phyloP scores from a whole-genome alignment of 176 grass and related monocot genomes.

The Poa annua region DNA sequence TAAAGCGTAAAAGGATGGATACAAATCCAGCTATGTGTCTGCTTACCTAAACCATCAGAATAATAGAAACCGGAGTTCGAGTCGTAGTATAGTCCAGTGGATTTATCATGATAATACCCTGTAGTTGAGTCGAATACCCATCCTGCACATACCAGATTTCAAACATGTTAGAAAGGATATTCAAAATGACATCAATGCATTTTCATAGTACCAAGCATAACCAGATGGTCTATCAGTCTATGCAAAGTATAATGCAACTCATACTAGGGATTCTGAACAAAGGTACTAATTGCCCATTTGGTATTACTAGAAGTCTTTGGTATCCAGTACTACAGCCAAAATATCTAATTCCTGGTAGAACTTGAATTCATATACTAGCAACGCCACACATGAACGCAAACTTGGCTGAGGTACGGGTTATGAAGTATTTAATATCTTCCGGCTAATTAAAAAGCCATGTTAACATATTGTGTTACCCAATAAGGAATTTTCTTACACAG shows the following conservation, averaged over 20 bases:
- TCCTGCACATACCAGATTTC: conserved; percentile 50
- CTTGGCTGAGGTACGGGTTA: too few species aligned
- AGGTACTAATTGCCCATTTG: neutral
- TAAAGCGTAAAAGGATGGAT: neutral
- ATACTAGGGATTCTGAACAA: neutral
- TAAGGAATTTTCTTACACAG: neutral
- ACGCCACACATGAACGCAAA: too few species aligned
- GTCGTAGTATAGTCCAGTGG: conserved; percentile 70
- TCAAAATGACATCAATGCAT: neutral
- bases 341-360: conserved; percentile 16
- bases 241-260: neutral
- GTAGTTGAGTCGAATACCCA: conserved; percentile 70
- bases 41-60: conserved; percentile 70
- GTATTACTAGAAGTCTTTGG: neutral
- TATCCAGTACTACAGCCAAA: neutral
- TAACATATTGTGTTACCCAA: neutral
- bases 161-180: conserved; percentile 29
- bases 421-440: neutral
- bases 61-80: conserved; percentile 84
- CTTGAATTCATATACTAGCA: conserved; percentile 3
- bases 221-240: neutral
- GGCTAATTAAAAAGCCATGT: neutral
- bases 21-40: neutral
- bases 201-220: neutral
- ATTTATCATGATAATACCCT: conserved; percentile 78